Conservation (phyloP, 148 eudicot species). For the Pouteria glomerata region DNA sequence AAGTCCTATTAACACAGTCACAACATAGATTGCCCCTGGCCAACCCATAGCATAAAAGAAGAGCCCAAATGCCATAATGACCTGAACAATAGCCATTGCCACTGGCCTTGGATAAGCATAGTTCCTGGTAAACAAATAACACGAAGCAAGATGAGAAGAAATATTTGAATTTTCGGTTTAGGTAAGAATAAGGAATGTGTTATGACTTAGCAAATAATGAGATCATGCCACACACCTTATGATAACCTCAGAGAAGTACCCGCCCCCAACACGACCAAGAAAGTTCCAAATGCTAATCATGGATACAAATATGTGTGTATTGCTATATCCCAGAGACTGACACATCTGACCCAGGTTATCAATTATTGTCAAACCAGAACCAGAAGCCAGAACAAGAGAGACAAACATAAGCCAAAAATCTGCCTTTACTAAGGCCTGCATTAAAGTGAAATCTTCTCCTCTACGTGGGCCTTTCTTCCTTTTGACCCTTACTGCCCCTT, state of each 20-base stretch:
- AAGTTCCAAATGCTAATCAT: conserved; percentile 70
- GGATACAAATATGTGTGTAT: conserved; percentile 46
- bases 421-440: conserved; percentile 40
- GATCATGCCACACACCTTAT: conserved; percentile 29
- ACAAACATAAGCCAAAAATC: no score
- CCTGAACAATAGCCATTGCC: conserved; percentile 53
- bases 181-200: not conserved
- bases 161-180: not conserved
- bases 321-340: conserved; percentile 38
- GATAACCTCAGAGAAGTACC: conserved; percentile 60
- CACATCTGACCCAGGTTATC: conserved; percentile 67
- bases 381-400: conserved; percentile 38
- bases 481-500: conserved; percentile 52
- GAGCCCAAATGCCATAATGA: conserved; percentile 47
- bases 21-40: conserved; percentile 47
- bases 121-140: conserved; percentile 27
- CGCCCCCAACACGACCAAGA: conserved; percentile 72
- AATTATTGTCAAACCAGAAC: conserved; percentile 54
- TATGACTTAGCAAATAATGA: not conserved
- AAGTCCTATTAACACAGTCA: conserved; percentile 39
- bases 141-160: conserved; percentile 1
- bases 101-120: conserved; percentile 59
- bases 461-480: conserved; percentile 41
- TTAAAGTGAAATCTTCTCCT: no score
- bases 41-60: conserved; percentile 49